Evolutionary conservation across 805 yeast genomes (phyloP), one percentile per base, ranked within the genome.

Genomic region (Metschnikowia orientalis): DNA sequence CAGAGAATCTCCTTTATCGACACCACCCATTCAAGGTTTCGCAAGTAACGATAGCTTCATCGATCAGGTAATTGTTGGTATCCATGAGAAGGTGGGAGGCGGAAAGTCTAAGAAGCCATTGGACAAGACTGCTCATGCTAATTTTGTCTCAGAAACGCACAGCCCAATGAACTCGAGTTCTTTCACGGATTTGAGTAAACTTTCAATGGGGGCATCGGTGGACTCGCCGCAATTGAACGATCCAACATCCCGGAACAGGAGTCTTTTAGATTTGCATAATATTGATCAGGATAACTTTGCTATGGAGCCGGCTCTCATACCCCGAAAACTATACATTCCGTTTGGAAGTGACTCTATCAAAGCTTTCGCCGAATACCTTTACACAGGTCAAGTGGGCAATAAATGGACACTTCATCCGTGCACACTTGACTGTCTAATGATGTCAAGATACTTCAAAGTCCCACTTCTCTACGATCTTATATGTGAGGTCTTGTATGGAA

Each of bases 361-460:
- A 35, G 87, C 87, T 2, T 72, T 82, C 42, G 63, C 79, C 17
- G 92, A 83, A 50, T 84, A 77, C 52, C 63, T 84, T 35, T 81
- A 79, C 48, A 83, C 89, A 4, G 94, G 92, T 1, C 88, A 82
- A 54, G 74, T 84, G 14, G 86, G 86, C 16, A 75, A 79, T 33
- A 79, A 73, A 45, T 82, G 90, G 90, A 57, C 69, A n/a, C 56
- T 83, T 23, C 63, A 73, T 2, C 90, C 92, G 0, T 77, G 83
- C 0, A 73, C 82, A 0, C 63, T 81, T 23, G 87, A 81, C 43
- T 67, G 78, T 28, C 61, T 82, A 43, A 53, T 77, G 20, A 66
- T 79, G 48, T 69, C 89, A 2, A 79, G 79, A 45, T 67, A 75
- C 39, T 81, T 77, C 49, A 80, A 79, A 40, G 67, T 83, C 15